Conservation (phyloP, 306 rosid species). For the Cucurbita argyrosperma region DNA sequence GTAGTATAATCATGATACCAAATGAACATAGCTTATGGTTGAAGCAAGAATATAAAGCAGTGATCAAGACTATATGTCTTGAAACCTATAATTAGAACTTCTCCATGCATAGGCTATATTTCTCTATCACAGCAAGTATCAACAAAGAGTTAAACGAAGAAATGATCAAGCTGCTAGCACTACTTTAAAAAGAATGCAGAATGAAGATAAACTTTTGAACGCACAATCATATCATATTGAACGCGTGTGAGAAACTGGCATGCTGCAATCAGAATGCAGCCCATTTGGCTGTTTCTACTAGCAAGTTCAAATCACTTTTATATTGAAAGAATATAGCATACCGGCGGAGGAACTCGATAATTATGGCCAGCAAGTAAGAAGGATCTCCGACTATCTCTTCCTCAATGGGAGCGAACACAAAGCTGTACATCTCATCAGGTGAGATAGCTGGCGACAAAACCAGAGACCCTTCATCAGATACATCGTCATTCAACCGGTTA, state of each 20-base stretch:
- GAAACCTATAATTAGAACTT: background rate
- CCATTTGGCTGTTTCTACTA: background rate
- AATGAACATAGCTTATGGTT: background rate
- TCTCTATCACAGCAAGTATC: background rate
- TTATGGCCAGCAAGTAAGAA: constrained; percentile 72
- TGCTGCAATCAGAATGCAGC: background rate
- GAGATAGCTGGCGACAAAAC: constrained; percentile 76
- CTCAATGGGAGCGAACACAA: constrained; percentile 67
- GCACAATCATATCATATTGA: background rate
- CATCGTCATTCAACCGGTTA: constrained; percentile 13
- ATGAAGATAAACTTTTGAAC: background rate
- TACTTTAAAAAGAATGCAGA: background rate
- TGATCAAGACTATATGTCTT: background rate
- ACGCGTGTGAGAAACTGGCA: background rate
- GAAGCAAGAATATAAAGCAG: background rate
- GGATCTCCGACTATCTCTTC: constrained; percentile 93
- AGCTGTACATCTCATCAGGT: constrained; percentile 82
- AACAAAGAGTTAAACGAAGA: background rate
- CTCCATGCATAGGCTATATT: background rate
- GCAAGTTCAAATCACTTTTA: background rate
- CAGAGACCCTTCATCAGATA: constrained; percentile 54
- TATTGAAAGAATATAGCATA: constrained; percentile 13
- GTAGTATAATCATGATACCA: background rate
- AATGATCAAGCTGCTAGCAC: background rate
- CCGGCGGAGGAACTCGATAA: constrained; percentile 80